A percentile compares a stretch with the other conserved stretches of the same genome.
Evolutionary conservation across 2,329 filamentous ascomycete genomes (phyloP).

Genomic region (Chrysoporthe deuterocubensis): DNA sequence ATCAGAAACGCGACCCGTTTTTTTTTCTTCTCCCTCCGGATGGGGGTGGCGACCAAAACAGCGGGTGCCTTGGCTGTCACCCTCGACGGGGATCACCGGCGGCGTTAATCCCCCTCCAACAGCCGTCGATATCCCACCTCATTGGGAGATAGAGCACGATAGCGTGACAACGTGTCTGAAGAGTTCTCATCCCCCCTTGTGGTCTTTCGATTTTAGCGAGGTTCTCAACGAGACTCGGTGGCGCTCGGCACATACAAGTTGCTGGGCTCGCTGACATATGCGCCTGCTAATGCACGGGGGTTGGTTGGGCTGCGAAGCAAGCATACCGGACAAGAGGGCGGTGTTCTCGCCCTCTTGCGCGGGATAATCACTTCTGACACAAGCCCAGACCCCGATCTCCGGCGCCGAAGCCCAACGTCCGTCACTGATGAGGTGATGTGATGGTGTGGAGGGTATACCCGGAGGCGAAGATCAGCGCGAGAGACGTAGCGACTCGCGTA

Average conservation of each 20-base stretch:
- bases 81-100: not conserved
- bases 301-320: too few species aligned
- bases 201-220: not conserved
- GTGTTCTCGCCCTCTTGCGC: not conserved
- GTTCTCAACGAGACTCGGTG: not conserved
- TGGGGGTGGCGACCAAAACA: constrained; percentile 2
- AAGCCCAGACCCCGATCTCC: not conserved
- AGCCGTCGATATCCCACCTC: not conserved
- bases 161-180: not conserved
- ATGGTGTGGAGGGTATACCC: constrained; percentile 6
- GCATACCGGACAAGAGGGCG: too few species aligned
- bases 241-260: too few species aligned
- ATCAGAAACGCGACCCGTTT: not conserved
- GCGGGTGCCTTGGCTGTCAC: not conserved
- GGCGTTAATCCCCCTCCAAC: not conserved
- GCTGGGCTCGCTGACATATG: too few species aligned
- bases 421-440: not conserved
- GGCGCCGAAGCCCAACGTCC: not conserved
- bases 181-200: not conserved
- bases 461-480: not conserved
- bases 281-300: too few species aligned
- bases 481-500: not conserved
- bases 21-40: not conserved
- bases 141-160: not conserved
- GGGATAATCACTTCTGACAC: not conserved